A percentile compares a stretch with the other conserved stretches of the same genome.
Evolutionary conservation across 2,329 filamentous ascomycete species (phyloP).

Genomic region (Diaporthe batatas): DNA sequence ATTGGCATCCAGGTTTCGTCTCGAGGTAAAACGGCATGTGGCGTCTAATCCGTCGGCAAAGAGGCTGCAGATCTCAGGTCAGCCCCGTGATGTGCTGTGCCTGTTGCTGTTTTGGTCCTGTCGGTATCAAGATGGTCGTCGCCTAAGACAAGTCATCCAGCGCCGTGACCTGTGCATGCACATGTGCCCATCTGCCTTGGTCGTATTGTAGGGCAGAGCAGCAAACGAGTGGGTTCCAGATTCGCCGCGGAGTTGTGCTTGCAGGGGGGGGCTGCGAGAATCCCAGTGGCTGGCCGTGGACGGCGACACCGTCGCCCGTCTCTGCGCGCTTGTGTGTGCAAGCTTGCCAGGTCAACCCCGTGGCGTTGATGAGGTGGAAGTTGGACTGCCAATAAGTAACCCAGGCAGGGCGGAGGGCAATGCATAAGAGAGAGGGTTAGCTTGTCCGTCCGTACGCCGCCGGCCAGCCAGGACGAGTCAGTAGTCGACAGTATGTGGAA

Average conservation of each 20-base stretch:
- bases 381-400: not conserved
- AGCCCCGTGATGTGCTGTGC: slow-evolving; percentile 19
- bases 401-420: slow-evolving; percentile 3
- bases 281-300: slow-evolving; percentile 27
- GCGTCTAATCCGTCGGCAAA: slow-evolving; percentile 12
- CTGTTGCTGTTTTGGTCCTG: slow-evolving; percentile 11
- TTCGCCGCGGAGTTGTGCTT: slow-evolving; percentile 14
- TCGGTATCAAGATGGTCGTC: slow-evolving; percentile 28
- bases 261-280: slow-evolving; percentile 30
- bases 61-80: slow-evolving; percentile 29
- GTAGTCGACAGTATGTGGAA: not conserved
- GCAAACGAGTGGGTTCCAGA: slow-evolving; percentile 31
- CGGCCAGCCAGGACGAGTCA: slow-evolving; percentile 1
- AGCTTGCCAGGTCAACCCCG: slow-evolving; percentile 23
- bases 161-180: slow-evolving; percentile 35
- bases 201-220: slow-evolving; percentile 27
- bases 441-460: not conserved
- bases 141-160: slow-evolving; percentile 28
- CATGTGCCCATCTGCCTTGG: slow-evolving; percentile 28
- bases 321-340: slow-evolving; percentile 6
- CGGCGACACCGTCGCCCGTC: slow-evolving; percentile 25
- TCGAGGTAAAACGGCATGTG: slow-evolving; percentile 31
- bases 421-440: slow-evolving; percentile 7
- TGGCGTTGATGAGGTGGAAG: slow-evolving; percentile 29
- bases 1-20: slow-evolving; percentile 38